These are phyloP conservation scores for Scheffersomyces stipitis DNA, from an alignment of 805 yeast species.

Conservation along the genomic window DNA sequence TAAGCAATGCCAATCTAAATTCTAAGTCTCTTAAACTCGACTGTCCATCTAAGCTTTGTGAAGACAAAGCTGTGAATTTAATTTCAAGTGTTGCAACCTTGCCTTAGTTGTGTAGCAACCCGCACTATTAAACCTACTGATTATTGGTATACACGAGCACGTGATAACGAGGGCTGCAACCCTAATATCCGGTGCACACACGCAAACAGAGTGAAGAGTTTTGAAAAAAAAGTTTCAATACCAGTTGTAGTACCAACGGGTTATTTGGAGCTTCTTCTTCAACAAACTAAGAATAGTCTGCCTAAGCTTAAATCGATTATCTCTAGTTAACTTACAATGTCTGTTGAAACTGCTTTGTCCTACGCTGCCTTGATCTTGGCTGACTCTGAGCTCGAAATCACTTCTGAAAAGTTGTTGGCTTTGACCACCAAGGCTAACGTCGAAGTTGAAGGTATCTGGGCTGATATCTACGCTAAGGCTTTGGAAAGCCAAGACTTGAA, in stretches of 20 bases:
- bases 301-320: constrained; percentile 49
- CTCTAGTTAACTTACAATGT: constrained; percentile 45
- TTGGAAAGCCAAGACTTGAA: constrained; percentile 47
- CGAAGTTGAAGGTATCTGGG: constrained; percentile 48
- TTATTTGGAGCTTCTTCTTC: constrained; percentile 1
- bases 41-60: too few relatives aligned
- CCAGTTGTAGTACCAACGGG: neutral
- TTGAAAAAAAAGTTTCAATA: neutral
- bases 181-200: neutral
- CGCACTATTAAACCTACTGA: too few relatives aligned
- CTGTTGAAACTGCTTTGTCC: constrained; percentile 49
- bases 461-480: constrained; percentile 49
- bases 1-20: too few relatives aligned
- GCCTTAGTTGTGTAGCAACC: too few relatives aligned
- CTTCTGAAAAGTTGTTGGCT: constrained; percentile 44
- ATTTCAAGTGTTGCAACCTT: too few relatives aligned
- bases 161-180: neutral
- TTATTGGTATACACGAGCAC: too few relatives aligned
- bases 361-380: constrained; percentile 53
- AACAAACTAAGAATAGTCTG: constrained; percentile 49
- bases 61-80: too few relatives aligned
- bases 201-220: neutral
- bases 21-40: too few relatives aligned
- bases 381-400: constrained; percentile 47
- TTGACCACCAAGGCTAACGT: constrained; percentile 43